phyloP scores from a whole-genome alignment of 371 early-diverging fungal species.

The Smittium mucronatum region DNA sequence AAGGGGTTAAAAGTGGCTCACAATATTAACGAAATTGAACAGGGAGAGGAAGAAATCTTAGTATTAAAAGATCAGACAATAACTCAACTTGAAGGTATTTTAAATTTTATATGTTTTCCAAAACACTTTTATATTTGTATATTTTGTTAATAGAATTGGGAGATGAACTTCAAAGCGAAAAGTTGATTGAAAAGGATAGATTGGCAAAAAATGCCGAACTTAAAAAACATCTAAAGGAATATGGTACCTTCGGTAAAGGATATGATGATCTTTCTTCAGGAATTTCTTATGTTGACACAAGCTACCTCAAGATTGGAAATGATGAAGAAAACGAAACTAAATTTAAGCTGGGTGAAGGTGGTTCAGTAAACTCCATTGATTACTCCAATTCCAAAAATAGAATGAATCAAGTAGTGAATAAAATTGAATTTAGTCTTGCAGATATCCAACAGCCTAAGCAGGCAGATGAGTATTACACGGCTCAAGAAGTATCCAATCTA shows the following conservation, averaged over 20 bases:
- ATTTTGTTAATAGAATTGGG: slow-evolving; percentile 12
- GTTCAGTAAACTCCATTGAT: neutral
- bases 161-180: slow-evolving; percentile 15
- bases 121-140: slow-evolving; percentile 4
- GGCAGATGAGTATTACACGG: neutral
- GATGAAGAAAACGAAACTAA: neutral
- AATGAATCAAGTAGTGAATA: neutral
- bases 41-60: slow-evolving; percentile 65
- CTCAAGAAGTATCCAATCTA: neutral
- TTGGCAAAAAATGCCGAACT: slow-evolving; percentile 16
- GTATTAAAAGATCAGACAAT: slow-evolving; percentile 70
- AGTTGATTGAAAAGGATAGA: slow-evolving; percentile 15
- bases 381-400: neutral
- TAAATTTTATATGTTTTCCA: neutral
- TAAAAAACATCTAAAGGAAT: slow-evolving; percentile 41
- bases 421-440: neutral
- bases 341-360: neutral
- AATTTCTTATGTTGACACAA: neutral
- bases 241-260: slow-evolving; percentile 42
- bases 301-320: neutral
- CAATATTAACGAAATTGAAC: slow-evolving; percentile 50
- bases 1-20: slow-evolving; percentile 68
- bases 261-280: slow-evolving; percentile 22
- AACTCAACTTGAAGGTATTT: slow-evolving; percentile 19
- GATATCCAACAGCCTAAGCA: neutral